Evolutionary conservation across 1,284 basidiomycete genomes (phyloP).

Genomic region (Heterobasidion occidentale): DNA sequence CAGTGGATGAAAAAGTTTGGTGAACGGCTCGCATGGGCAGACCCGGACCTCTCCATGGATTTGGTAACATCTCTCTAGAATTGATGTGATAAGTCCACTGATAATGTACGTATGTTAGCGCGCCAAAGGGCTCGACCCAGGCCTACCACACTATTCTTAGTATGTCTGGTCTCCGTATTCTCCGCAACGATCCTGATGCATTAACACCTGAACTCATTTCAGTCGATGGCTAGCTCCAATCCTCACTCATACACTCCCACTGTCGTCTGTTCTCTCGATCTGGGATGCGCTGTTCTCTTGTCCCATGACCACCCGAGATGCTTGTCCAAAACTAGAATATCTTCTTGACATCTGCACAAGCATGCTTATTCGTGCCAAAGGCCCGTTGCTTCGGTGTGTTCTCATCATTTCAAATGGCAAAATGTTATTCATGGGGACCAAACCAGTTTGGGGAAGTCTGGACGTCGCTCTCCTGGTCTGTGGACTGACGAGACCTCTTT

Average conservation of each 20-base stretch:
- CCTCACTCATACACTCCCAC: conserved; percentile 61
- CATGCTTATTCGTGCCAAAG: conserved; percentile 54
- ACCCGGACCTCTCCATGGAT: conserved; percentile 50
- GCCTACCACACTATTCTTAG: conserved; percentile 75
- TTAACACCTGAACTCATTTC: neutral
- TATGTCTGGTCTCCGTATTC: conserved; percentile 28
- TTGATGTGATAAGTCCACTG: neutral
- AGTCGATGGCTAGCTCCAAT: conserved; percentile 75
- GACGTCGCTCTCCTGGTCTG: conserved; percentile 34
- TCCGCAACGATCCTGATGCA: neutral
- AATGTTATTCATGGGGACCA: neutral
- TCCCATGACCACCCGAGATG: conserved; percentile 42
- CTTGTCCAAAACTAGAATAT: conserved; percentile 56
- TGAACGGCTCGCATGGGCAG: conserved; percentile 56
- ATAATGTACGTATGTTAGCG: conserved; percentile 25
- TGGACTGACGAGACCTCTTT: conserved; percentile 44
- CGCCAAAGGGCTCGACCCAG: conserved; percentile 59
- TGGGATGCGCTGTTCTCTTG: conserved; percentile 70
- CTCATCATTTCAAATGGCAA: neutral
- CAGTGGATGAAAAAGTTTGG: conserved; percentile 59
- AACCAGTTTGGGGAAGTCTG: conserved; percentile 45
- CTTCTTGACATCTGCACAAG: conserved; percentile 61
- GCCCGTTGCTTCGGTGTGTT: conserved; percentile 46
- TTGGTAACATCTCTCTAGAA: conserved; percentile 37
- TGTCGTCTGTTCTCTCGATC: conserved; percentile 46